Evolutionary conservation across 2,329 filamentous ascomycete species (phyloP), one percentile per base, ranked within the genome.

Genomic region (Lachnellula hyalina): DNA sequence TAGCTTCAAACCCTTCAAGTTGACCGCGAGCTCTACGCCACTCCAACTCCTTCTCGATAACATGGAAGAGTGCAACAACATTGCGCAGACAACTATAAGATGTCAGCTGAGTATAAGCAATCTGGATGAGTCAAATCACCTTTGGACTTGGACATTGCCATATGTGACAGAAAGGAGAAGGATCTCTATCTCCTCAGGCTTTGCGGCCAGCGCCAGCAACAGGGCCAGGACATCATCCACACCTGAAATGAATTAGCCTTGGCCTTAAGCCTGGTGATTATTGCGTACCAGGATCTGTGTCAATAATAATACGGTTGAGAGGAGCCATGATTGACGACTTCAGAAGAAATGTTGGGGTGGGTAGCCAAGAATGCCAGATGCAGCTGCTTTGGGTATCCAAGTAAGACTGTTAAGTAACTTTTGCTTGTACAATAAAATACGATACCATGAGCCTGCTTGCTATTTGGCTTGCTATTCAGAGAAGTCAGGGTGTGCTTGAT

Each of bases 181-280:
- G 36, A 97, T 77, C 70, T 97, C 90, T 21, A 97, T 77, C 68
- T 97, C 93, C 63, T 96, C 88, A 0, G 87, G 81, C 23, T 82
- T 84, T 35, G 90, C 85, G 51, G 90, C 87, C 57, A 97, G 82
- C 4, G 94, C 92, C 49, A 97, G 79, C 35, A 99, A 79, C 71
- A 97, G 81, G 46, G 91, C 93, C 58, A 97, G 78, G 52, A 94
- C 80, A 79, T 99, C 94, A 74, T 99, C 94, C 63, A 94, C 87
- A 60, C 93, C 91, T 83, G n/a, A 34, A 40, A 44, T 61, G 54
- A 47, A 55, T 58, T 40, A 61, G 53, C 25, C 17, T 41, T 19
- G 21, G 53, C 15, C 21, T 17, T 21, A 52, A 25, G 21, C 19
- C 12, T 42, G 8, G 42, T 9, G 35, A 35, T 14, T 32, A 19